Evolutionary conservation across 257 asterid genomes (phyloP).

Genomic region (Salvia splendens): DNA sequence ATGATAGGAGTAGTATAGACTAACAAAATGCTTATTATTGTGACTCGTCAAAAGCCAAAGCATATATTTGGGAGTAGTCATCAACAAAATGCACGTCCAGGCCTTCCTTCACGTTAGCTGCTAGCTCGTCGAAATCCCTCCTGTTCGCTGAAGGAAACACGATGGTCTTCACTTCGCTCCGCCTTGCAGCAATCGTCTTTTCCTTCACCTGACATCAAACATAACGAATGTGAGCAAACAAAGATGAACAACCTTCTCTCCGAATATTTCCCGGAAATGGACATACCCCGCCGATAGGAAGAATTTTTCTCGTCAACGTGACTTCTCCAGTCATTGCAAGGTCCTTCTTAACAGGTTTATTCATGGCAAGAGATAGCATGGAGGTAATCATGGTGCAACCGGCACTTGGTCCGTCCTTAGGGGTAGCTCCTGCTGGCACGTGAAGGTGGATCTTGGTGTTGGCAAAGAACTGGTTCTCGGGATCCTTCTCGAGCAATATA

Average conservation of each 20-base stretch:
- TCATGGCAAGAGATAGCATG: slow-evolving; percentile 84
- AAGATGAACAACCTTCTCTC: no score
- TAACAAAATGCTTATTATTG: slow-evolving; percentile 1
- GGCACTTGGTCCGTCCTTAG: slow-evolving; percentile 99
- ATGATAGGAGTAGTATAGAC: slow-evolving; percentile 1
- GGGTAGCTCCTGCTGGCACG: slow-evolving; percentile 97
- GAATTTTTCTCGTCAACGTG: slow-evolving; percentile 81
- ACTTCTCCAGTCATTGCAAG: slow-evolving; percentile 99
- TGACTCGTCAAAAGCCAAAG: slow-evolving; percentile 57
- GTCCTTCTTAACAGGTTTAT: slow-evolving; percentile 73
- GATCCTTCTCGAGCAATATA: slow-evolving; percentile 75
- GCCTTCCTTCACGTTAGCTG: slow-evolving; percentile 90
- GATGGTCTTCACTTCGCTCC: slow-evolving; percentile 83
- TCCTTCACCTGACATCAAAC: slow-evolving; percentile 65
- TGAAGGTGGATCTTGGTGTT: slow-evolving; percentile 91
- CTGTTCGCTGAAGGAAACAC: slow-evolving; percentile 91
- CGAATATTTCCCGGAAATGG: no score
- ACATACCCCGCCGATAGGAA: slow-evolving; percentile 96
- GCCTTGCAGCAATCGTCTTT: slow-evolving; percentile 94
- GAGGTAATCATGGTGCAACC: slow-evolving; percentile 99
- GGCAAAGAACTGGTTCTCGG: slow-evolving; percentile 63
- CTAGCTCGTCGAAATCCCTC: slow-evolving; percentile 94
- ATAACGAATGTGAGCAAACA: not conserved
- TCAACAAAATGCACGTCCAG: slow-evolving; percentile 89
- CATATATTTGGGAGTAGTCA: slow-evolving; percentile 70